phyloP scores from a whole-genome alignment of 495 filamentous ascomycete species.

The Hyaloscypha bicolor region DNA sequence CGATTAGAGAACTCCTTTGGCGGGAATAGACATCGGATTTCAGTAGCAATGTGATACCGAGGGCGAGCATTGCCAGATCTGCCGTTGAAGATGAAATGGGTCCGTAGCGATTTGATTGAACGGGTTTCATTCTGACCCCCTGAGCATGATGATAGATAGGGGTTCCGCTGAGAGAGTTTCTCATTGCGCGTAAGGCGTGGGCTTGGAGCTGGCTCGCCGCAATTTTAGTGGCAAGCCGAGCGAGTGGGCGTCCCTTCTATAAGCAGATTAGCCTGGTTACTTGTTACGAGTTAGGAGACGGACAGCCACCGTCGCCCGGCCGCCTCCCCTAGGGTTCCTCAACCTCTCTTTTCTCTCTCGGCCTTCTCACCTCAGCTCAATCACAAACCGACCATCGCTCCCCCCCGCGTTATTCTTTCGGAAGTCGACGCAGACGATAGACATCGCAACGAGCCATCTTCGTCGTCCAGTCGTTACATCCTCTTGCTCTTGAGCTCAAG shows the following conservation, averaged over 20 bases:
- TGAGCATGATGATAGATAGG: not conserved
- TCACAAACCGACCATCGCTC: not conserved
- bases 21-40: no score
- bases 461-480: conserved; percentile 13
- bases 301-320: not conserved
- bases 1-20: no score
- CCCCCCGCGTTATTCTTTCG: not conserved
- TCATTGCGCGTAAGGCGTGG: not conserved
- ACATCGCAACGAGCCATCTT: not conserved
- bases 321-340: not conserved
- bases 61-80: not conserved
- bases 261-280: no score
- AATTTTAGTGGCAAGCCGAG: no score
- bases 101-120: conserved; percentile 1
- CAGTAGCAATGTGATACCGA: not conserved
- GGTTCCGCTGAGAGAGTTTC: not conserved
- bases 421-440: not conserved
- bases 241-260: no score
- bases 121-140: not conserved
- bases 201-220: no score
- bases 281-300: not conserved
- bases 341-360: not conserved
- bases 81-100: not conserved
- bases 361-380: not conserved
- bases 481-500: not conserved